Evolutionary conservation across 371 early-diverging fungal genomes (phyloP).

Genomic region (Nematocida major): DNA sequence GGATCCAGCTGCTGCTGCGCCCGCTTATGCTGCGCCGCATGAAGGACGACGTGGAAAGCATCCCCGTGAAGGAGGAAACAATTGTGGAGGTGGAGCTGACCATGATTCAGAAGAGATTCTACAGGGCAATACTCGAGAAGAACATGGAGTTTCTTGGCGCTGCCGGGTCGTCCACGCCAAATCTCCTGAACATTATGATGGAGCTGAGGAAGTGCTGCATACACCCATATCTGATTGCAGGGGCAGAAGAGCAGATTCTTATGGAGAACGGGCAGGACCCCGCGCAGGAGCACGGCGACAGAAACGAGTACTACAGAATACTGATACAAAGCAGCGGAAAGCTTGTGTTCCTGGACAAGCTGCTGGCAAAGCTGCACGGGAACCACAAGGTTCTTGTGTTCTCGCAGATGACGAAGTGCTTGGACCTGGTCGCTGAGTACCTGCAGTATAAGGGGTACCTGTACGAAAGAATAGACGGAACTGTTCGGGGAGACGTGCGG

Average conservation of each 20-base stretch:
- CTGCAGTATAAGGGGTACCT: constrained; percentile 47
- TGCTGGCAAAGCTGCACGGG: constrained; percentile 47
- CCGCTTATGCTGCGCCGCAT: constrained; percentile 91
- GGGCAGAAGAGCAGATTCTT: constrained; percentile 71
- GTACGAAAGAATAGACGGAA: constrained; percentile 81
- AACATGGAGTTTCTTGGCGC: constrained; percentile 75
- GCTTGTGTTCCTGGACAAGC: constrained; percentile 55
- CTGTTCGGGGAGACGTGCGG: constrained; percentile 72
- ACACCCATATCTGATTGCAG: constrained; percentile 88
- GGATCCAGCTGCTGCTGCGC: constrained; percentile 84
- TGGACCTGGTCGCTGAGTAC: constrained; percentile 50
- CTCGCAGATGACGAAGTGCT: constrained; percentile 56
- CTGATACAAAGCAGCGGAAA: constrained; percentile 53
- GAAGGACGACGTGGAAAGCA: constrained; percentile 92
- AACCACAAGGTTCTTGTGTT: constrained; percentile 54
- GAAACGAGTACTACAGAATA: constrained; percentile 70
- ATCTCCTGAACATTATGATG: constrained; percentile 95
- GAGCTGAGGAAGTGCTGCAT: constrained; percentile 96
- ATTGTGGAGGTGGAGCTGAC: constrained; percentile 88
- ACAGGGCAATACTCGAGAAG: constrained; percentile 86
- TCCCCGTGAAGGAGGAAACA: constrained; percentile 87
- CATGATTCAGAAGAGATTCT: constrained; percentile 88
- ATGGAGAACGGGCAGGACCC: constrained; percentile 52
- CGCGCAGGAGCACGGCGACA: constrained; percentile 20
- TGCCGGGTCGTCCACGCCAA: constrained; percentile 73